These are phyloP conservation scores for Lodderomyces elongisporus DNA, from an alignment of 1,139 yeast genomes.

Conservation along the genomic window DNA sequence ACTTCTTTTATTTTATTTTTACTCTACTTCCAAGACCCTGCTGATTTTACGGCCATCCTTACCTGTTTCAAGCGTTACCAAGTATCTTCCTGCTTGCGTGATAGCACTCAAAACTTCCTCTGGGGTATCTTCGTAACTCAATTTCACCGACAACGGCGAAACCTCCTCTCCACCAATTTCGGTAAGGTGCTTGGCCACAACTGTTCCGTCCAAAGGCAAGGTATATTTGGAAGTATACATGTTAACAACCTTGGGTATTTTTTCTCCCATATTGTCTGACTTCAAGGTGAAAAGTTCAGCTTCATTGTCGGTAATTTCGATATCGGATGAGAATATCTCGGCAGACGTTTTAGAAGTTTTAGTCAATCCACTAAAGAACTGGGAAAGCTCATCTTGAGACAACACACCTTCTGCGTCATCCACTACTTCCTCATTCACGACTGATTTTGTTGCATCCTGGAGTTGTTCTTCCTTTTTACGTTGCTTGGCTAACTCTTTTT, in stretches of 20 bases:
- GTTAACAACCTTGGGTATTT: background rate
- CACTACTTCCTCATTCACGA: constrained; percentile 10
- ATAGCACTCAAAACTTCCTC: constrained; percentile 16
- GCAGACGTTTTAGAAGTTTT: too few species aligned
- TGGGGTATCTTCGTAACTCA: constrained; percentile 11
- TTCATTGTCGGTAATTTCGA: constrained; percentile 1
- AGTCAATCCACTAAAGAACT: constrained; percentile 29
- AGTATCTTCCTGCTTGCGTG: constrained; percentile 26
- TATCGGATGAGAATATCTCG: constrained; percentile 3
- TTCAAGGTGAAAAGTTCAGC: background rate
- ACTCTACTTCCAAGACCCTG: constrained; percentile 9
- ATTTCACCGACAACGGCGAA: constrained; percentile 21
- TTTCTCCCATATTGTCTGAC: background rate
- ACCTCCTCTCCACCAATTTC: constrained; percentile 10
- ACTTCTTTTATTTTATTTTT: too few species aligned
- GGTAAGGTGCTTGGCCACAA: constrained; percentile 22
- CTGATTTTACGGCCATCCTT: constrained; percentile 1
- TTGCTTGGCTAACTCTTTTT: constrained; percentile 1
- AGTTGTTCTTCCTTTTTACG: background rate
- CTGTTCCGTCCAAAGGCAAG: constrained; percentile 25
- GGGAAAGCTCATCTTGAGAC: constrained; percentile 38
- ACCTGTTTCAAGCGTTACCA: constrained; percentile 19
- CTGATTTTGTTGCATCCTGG: constrained; percentile 7
- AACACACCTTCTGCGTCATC: constrained; percentile 19
- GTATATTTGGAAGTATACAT: constrained; percentile 3